These are phyloP conservation scores for Huntiella decipiens DNA, from an alignment of 2,329 filamentous ascomycete genomes.

Conservation along the genomic window DNA sequence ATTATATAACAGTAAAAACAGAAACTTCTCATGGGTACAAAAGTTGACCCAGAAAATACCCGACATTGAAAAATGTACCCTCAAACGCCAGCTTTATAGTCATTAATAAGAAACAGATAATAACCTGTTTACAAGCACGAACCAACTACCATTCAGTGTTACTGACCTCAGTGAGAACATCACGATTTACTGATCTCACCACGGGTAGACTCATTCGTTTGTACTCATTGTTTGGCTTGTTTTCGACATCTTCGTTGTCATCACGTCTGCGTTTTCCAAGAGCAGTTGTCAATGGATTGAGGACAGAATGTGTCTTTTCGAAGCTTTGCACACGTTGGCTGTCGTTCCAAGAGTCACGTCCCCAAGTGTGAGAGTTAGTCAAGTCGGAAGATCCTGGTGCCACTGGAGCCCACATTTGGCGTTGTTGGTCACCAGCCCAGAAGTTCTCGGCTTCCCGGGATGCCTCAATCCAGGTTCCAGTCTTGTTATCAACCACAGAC, in stretches of 20 bases:
- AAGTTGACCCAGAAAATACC: too few relatives aligned
- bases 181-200: not conserved
- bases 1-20: too few relatives aligned
- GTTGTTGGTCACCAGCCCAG: constrained; percentile 3
- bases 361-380: constrained; percentile 1
- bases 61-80: too few relatives aligned
- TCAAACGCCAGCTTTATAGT: too few relatives aligned
- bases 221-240: constrained; percentile 2
- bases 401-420: constrained; percentile 5
- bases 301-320: constrained; percentile 2
- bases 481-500: constrained; percentile 6
- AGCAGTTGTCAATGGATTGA: constrained; percentile 2
- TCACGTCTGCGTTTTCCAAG: constrained; percentile 10
- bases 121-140: too few relatives aligned
- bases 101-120: too few relatives aligned
- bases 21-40: too few relatives aligned
- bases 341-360: constrained; percentile 7
- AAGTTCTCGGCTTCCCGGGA: constrained; percentile 5
- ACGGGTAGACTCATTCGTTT: constrained; percentile 3
- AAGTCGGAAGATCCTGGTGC: not conserved
- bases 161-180: not conserved
- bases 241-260: constrained; percentile 4
- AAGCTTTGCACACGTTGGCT: constrained; percentile 4
- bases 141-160: constrained; percentile 5
- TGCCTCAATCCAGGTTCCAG: constrained; percentile 3